Conservation (phyloP, 495 filamentous ascomycete species). For the Podospora pseudopauciseta region DNA sequence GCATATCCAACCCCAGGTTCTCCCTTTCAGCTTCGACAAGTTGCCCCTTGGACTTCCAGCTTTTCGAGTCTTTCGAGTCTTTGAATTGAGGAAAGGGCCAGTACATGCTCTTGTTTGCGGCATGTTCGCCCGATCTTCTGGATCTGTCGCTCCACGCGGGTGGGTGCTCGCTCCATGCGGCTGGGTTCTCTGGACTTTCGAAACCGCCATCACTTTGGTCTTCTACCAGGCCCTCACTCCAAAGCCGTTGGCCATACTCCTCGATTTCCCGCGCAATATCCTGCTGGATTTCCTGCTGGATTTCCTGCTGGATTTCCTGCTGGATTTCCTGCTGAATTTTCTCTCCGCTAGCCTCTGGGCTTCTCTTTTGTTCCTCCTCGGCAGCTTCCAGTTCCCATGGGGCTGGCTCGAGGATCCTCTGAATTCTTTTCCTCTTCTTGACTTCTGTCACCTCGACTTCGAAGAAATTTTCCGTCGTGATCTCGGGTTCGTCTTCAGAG, state of each 20-base stretch:
- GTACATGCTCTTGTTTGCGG: not conserved
- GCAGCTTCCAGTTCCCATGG: not conserved
- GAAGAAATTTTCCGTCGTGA: constrained; percentile 1
- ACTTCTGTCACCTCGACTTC: not conserved
- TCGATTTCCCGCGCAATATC: not conserved
- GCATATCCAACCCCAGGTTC: not conserved
- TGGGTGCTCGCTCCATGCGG: not conserved
- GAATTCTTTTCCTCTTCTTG: not conserved
- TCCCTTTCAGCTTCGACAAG: not conserved
- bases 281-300: not conserved
- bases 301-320: not conserved
- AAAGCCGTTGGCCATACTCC: not conserved
- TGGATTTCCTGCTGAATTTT: not conserved
- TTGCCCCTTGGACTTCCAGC: not conserved
- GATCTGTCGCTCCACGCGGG: not conserved
- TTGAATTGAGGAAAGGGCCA: not conserved
- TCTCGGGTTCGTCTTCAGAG: not conserved
- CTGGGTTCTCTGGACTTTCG: not conserved
- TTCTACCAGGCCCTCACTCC: not conserved
- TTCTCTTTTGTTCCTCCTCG: not conserved
- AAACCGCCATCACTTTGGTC: not conserved
- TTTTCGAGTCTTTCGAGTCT: not conserved
- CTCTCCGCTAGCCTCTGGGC: not conserved
- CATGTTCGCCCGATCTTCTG: not conserved
- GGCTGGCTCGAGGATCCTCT: not conserved